Evolutionary conservation across 768 basidiomycete genomes (phyloP).

Genomic region (Baorangia bicolor): DNA sequence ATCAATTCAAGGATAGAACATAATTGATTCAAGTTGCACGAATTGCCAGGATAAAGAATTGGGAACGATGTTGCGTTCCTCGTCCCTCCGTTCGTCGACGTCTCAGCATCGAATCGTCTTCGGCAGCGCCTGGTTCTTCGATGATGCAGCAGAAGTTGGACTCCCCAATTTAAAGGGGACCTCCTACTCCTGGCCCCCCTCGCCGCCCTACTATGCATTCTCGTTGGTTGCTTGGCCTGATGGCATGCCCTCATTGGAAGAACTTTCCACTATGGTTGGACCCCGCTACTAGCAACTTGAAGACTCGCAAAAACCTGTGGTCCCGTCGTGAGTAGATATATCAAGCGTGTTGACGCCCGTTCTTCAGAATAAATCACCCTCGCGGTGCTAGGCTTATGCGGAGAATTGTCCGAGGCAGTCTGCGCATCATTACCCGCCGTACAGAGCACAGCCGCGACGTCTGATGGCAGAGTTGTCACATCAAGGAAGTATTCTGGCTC

Average conservation of each 20-base stretch:
- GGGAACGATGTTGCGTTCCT: neutral
- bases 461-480: neutral
- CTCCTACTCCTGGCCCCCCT: no score
- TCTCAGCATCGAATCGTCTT: neutral
- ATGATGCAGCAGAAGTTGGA: neutral
- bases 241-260: slow-evolving; percentile 38
- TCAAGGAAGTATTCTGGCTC: neutral
- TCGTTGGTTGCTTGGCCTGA: slow-evolving; percentile 36
- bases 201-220: no score
- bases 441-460: neutral
- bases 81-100: no score
- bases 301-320: neutral
- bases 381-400: neutral
- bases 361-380: neutral
- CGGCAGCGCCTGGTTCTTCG: neutral
- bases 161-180: neutral
- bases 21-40: neutral
- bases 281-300: no score
- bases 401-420: neutral
- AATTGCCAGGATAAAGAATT: neutral
- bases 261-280: slow-evolving; percentile 9
- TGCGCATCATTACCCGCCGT: neutral
- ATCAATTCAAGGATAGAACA: slow-evolving; percentile 5
- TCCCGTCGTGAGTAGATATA: neutral
- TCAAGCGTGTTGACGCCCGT: neutral